Conservation (phyloP, 306 rosid genomes). For the Trifolium dubium region DNA sequence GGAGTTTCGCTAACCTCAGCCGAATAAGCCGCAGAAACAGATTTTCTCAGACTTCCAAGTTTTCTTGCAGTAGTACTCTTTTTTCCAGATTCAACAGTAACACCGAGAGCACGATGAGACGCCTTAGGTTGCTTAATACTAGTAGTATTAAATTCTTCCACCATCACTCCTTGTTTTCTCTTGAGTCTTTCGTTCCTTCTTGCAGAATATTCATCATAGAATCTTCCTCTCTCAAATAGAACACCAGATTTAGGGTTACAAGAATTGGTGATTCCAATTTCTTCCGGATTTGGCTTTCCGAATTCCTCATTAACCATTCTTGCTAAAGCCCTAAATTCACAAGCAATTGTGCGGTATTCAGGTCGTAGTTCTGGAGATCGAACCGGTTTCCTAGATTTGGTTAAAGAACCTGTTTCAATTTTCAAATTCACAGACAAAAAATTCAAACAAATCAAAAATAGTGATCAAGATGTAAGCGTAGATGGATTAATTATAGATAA, state of each 20-base stretch:
- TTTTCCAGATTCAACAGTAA: slow-evolving; percentile 73
- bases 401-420: slow-evolving; percentile 60
- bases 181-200: slow-evolving; percentile 87
- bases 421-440: not conserved
- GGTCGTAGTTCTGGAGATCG: slow-evolving; percentile 55
- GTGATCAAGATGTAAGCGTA: not conserved
- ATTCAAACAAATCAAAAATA: not conserved
- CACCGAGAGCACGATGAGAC: slow-evolving; percentile 56
- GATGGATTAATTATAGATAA: not conserved
- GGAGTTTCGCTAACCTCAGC: slow-evolving; percentile 65
- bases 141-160: slow-evolving; percentile 29
- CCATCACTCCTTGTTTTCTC: slow-evolving; percentile 58
- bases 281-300: slow-evolving; percentile 37
- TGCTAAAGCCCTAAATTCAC: slow-evolving; percentile 62
- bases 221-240: slow-evolving; percentile 74
- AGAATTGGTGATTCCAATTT: not conserved
- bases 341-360: slow-evolving; percentile 74
- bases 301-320: slow-evolving; percentile 65
- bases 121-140: slow-evolving; percentile 27
- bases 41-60: slow-evolving; percentile 64
- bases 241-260: slow-evolving; percentile 8
- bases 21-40: slow-evolving; percentile 68
- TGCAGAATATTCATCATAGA: slow-evolving; percentile 84
- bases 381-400: slow-evolving; percentile 56
- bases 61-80: slow-evolving; percentile 62